Percentiles rank a stretch among this genome's conserved stretches.
phyloP scores from a whole-genome alignment of 306 rosid genomes.

The Carpinus viminea region DNA sequence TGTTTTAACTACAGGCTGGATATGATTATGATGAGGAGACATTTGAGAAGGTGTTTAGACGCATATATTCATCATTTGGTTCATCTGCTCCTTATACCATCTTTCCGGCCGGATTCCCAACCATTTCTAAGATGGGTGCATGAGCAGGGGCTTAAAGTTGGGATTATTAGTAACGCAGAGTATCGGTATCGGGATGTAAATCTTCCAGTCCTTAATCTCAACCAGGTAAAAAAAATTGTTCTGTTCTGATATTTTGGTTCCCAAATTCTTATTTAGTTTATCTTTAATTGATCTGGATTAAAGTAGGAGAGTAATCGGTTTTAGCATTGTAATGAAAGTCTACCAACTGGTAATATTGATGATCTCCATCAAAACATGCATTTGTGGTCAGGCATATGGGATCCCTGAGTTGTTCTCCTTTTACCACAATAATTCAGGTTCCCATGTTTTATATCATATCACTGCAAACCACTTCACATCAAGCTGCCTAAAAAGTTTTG shows the following conservation, averaged over 20 bases:
- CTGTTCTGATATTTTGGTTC: neutral
- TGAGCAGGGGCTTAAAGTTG: conserved; percentile 73
- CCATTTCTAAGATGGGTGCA: conserved; percentile 92
- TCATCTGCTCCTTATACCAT: conserved; percentile 84
- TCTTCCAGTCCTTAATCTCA: conserved; percentile 81
- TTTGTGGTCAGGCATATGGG: too few relatives aligned
- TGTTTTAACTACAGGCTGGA: conserved; percentile 76
- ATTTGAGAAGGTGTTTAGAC: conserved; percentile 88
- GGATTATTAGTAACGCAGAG: conserved; percentile 85
- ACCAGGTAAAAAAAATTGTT: conserved; percentile 48
- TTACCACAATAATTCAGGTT: neutral
- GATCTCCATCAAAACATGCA: too few relatives aligned
- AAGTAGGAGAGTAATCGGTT: neutral
- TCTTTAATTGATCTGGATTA: neutral
- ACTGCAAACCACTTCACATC: neutral
- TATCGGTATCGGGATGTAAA: conserved; percentile 84
- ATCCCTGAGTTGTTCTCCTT: too few relatives aligned
- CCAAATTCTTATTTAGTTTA: neutral
- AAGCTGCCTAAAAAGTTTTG: neutral
- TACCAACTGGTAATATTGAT: neutral
- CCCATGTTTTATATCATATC: neutral
- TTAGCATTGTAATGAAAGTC: neutral
- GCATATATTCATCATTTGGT: conserved; percentile 89
- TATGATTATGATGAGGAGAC: conserved; percentile 94
- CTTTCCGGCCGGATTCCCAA: conserved; percentile 82